phyloP scores from a whole-genome alignment of 345 rosid species.

The Populus simonii region DNA sequence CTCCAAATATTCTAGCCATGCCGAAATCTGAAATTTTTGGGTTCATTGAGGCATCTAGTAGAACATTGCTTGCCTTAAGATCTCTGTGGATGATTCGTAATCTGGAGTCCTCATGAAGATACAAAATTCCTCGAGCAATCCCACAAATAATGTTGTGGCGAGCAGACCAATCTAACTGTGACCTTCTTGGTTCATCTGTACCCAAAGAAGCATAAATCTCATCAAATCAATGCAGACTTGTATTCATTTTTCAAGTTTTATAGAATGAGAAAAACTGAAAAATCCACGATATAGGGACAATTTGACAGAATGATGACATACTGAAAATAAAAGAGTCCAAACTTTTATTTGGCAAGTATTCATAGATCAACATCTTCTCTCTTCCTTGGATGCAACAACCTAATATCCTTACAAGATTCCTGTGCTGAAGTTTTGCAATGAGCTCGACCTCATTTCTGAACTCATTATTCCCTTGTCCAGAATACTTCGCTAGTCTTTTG shows the following conservation, averaged over 20 bases:
- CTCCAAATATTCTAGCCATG: constrained; percentile 27
- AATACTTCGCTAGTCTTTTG: constrained; percentile 45
- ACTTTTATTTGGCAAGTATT: constrained; percentile 25
- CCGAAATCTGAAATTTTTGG: constrained; percentile 34
- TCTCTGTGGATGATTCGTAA: constrained; percentile 26
- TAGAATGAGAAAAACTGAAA: too few species aligned
- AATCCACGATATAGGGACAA: too few species aligned
- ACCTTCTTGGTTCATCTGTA: too few species aligned
- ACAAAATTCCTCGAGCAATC: constrained; percentile 24
- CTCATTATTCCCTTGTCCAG: constrained; percentile 51
- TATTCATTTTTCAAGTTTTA: too few species aligned
- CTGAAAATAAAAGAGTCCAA: too few species aligned
- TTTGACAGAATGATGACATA: too few species aligned
- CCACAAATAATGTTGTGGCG: constrained; percentile 21
- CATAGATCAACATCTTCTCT: constrained; percentile 6
- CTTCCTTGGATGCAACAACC: constrained; percentile 10
- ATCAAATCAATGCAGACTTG: too few species aligned
- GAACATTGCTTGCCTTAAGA: constrained; percentile 27
- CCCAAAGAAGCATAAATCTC: too few species aligned
- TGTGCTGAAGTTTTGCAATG: constrained; percentile 25
- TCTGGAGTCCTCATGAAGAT: constrained; percentile 25
- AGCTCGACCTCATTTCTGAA: constrained; percentile 40
- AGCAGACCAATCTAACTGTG: too few species aligned
- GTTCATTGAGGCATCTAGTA: constrained; percentile 20
- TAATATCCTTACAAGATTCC: constrained; percentile 26